Conservation (phyloP, 805 yeast genomes). For the Yamadazyma endophytica region DNA sequence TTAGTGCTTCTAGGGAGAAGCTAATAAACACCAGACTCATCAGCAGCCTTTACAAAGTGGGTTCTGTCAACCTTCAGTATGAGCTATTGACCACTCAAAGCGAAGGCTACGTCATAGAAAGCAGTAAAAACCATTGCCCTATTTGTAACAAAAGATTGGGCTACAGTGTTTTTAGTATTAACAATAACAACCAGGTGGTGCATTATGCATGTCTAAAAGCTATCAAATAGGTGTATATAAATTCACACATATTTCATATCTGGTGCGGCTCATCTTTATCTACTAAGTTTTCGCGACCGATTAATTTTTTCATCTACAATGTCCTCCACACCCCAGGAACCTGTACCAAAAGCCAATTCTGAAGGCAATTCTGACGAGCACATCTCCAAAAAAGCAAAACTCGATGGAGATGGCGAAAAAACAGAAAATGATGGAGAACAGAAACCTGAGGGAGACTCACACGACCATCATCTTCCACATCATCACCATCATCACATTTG, state of each 20-base stretch:
- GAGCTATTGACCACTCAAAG: conserved; percentile 35
- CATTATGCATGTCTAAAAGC: conserved; percentile 52
- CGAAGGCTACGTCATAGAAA: conserved; percentile 33
- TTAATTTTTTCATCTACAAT: no score
- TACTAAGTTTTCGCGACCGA: no score
- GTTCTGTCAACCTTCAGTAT: conserved; percentile 45
- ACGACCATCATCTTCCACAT: conserved; percentile 16
- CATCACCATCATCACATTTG: conserved; percentile 10
- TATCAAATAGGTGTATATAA: not conserved
- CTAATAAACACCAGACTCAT: conserved; percentile 39
- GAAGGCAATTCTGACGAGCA: conserved; percentile 1
- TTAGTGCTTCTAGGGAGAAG: conserved; percentile 37
- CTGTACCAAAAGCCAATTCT: not conserved
- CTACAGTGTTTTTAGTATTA: conserved; percentile 48
- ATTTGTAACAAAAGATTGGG: conserved; percentile 58
- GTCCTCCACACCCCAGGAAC: no score
- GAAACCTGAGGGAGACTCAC: not conserved
- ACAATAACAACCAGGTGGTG: conserved; percentile 41
- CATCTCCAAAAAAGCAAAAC: conserved; percentile 5
- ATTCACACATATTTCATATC: no score
- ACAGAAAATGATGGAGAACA: conserved; percentile 2
- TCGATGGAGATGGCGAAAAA: conserved; percentile 1
- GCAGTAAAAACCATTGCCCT: conserved; percentile 44
- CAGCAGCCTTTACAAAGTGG: conserved; percentile 50
- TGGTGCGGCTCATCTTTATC: no score